Evolutionary conservation across 352 stramenopile species (phyloP).

Genomic region (Globisporangium camurandrum): DNA sequence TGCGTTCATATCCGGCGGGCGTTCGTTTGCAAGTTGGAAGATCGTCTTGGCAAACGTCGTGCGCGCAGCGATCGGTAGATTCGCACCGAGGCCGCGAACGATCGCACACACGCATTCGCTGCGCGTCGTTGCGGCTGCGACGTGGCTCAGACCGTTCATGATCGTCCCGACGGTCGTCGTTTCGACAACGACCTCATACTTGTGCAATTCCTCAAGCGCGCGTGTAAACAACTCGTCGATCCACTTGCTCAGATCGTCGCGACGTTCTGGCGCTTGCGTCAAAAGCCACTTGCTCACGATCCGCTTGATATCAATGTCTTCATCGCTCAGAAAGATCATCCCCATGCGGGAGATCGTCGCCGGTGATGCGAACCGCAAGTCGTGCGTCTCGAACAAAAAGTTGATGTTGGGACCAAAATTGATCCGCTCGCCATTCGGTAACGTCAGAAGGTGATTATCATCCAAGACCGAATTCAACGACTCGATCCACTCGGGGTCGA

Average conservation of each 20-base stretch:
- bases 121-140: constrained; percentile 57
- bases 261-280: constrained; percentile 35
- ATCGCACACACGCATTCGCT: constrained; percentile 89
- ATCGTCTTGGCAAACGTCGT: constrained; percentile 86
- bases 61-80: constrained; percentile 71
- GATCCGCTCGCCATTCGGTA: constrained; percentile 95
- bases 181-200: constrained; percentile 84
- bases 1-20: constrained; percentile 77
- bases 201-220: constrained; percentile 79
- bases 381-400: constrained; percentile 96
- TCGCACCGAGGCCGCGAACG: constrained; percentile 90
- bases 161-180: constrained; percentile 93
- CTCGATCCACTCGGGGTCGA: constrained; percentile 97
- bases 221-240: constrained; percentile 92
- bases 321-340: constrained; percentile 95
- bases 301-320: constrained; percentile 77
- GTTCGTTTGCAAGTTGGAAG: constrained; percentile 89
- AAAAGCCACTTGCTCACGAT: constrained; percentile 82
- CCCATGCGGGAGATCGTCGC: constrained; percentile 96
- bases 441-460: constrained; percentile 94
- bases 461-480: constrained; percentile 94
- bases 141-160: constrained; percentile 88
- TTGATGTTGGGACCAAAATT: constrained; percentile 94
- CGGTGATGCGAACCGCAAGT: constrained; percentile 91
- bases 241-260: constrained; percentile 66